Evolutionary conservation across 371 early-diverging fungal genomes (phyloP).

Genomic region (Dichotomocladium elegans): DNA sequence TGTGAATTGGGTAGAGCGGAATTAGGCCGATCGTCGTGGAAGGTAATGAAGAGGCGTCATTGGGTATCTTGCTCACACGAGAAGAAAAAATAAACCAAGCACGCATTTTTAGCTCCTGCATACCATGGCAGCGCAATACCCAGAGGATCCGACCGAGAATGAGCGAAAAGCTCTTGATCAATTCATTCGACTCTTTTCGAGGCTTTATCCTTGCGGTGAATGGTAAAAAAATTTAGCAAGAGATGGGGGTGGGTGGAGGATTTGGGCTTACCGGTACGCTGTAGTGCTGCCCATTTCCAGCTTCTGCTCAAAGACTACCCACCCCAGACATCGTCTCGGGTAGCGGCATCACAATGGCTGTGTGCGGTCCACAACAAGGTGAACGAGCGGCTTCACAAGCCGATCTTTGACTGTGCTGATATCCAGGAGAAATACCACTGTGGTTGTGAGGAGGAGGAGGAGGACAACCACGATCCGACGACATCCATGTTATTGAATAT

Average conservation of each 20-base stretch:
- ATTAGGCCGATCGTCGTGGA: conserved; percentile 82
- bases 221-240: conserved; percentile 63
- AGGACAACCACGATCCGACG: neutral
- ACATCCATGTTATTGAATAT: neutral
- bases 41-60: conserved; percentile 35
- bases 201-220: conserved; percentile 97
- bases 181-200: conserved; percentile 82
- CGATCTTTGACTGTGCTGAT: conserved; percentile 83
- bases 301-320: conserved; percentile 76
- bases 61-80: neutral
- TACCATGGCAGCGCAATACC: conserved; percentile 95
- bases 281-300: conserved; percentile 86
- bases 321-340: conserved; percentile 75
- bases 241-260: too few species aligned
- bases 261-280: neutral
- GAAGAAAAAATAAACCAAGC: neutral
- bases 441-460: conserved; percentile 61
- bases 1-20: conserved; percentile 57
- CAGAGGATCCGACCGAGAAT: conserved; percentile 76
- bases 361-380: conserved; percentile 97
- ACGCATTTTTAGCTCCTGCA: conserved; percentile 70
- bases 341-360: conserved; percentile 85
- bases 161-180: conserved; percentile 77
- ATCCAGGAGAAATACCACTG: conserved; percentile 89
- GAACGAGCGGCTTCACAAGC: conserved; percentile 86